A percentile compares a stretch with the other conserved stretches of the same genome.
phyloP scores from a whole-genome alignment of 352 stramenopile genomes.

The Globisporangium orthogonon region DNA sequence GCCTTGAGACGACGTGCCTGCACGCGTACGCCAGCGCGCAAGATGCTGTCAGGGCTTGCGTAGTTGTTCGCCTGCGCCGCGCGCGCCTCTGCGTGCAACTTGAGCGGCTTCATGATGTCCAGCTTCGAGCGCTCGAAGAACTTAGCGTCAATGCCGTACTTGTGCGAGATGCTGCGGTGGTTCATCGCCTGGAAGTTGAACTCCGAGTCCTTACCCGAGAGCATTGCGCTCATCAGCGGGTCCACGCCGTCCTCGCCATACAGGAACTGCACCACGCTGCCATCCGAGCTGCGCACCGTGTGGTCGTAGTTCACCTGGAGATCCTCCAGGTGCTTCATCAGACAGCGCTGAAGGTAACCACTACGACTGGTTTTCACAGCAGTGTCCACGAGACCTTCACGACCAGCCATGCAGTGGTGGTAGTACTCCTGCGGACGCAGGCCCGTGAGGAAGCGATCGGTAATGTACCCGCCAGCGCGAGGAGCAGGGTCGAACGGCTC shows the following conservation, averaged over 20 bases:
- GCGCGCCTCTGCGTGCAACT: constrained; percentile 66
- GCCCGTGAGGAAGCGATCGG: constrained; percentile 98
- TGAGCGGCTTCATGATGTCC: constrained; percentile 83
- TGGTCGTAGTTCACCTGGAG: constrained; percentile 98
- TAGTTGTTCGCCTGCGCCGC: constrained; percentile 47
- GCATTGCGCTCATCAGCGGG: constrained; percentile 91
- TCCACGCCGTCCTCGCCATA: constrained; percentile 99
- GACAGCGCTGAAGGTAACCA: constrained; percentile 98
- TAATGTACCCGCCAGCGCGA: constrained; percentile 98
- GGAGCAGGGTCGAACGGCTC: constrained; percentile 96
- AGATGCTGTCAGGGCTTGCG: constrained; percentile 21
- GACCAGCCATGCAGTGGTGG: constrained; percentile 99
- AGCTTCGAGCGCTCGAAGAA: constrained; percentile 89
- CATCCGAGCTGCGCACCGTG: constrained; percentile 97
- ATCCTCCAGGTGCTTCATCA: constrained; percentile 99
- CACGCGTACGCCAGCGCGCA: constrained; percentile 53
- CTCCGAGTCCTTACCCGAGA: constrained; percentile 90
- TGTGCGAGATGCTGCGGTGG: constrained; percentile 92
- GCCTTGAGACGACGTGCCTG: constrained; percentile 67
- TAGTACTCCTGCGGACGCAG: constrained; percentile 98
- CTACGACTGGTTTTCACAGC: constrained; percentile 99
- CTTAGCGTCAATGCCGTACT: constrained; percentile 86
- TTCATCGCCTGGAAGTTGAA: constrained; percentile 97
- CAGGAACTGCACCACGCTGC: constrained; percentile 97
- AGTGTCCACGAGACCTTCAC: constrained; percentile 98